phyloP scores from a whole-genome alignment of 805 yeast genomes.

The Monosporozyma aerobia region DNA sequence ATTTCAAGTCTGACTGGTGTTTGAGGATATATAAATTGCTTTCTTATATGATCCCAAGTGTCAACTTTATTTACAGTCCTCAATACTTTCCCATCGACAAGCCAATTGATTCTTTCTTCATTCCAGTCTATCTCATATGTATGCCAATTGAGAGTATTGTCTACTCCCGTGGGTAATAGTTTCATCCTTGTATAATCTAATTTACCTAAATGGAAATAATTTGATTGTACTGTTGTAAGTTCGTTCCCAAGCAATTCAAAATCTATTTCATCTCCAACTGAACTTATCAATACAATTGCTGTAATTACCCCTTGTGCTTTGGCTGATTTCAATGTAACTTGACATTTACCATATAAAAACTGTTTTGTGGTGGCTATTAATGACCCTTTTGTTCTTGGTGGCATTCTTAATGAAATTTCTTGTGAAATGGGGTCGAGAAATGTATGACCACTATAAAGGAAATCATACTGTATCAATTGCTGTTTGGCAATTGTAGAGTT shows the following conservation, averaged over 20 bases:
- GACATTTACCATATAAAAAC: constrained; percentile 75
- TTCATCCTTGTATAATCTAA: constrained; percentile 53
- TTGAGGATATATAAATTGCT: constrained; percentile 52
- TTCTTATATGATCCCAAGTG: constrained; percentile 52
- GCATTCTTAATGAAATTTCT: constrained; percentile 61
- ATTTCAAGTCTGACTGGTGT: constrained; percentile 69
- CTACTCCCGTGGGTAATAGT: constrained; percentile 24
- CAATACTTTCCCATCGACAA: constrained; percentile 52
- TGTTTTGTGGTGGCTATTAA: constrained; percentile 68
- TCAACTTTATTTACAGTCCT: constrained; percentile 56
- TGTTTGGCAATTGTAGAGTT: constrained; percentile 46
- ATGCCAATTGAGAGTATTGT: constrained; percentile 62
- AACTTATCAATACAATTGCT: constrained; percentile 72
- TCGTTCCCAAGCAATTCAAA: constrained; percentile 77
- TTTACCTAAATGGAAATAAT: constrained; percentile 70
- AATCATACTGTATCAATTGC: constrained; percentile 51
- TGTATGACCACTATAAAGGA: constrained; percentile 51
- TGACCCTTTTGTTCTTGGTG: constrained; percentile 62
- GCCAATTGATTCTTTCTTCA: constrained; percentile 63
- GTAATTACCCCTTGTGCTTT: constrained; percentile 73
- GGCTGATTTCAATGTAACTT: constrained; percentile 62
- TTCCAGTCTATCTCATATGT: constrained; percentile 74
- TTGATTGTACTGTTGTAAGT: constrained; percentile 58
- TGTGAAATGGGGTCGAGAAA: constrained; percentile 39
- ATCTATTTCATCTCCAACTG: constrained; percentile 88